Evolutionary conservation across 1,139 yeast species (phyloP).

Genomic region (Suhomyces wounanorum): DNA sequence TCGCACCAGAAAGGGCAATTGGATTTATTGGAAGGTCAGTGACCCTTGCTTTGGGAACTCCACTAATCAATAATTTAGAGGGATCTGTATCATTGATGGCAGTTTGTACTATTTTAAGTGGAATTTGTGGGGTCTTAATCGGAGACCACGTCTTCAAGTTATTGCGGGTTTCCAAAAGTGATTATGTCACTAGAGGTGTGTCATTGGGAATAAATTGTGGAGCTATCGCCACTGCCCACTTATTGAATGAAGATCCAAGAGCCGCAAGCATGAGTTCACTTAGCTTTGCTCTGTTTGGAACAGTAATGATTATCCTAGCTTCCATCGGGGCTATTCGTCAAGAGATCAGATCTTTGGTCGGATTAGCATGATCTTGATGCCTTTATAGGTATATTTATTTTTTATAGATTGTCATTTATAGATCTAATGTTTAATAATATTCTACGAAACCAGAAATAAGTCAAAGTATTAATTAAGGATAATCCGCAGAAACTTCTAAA

Average conservation of each 20-base stretch:
- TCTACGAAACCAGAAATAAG: no score
- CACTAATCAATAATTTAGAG: slow-evolving; percentile 61
- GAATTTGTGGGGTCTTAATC: slow-evolving; percentile 71
- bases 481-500: no score
- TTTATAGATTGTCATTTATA: no score
- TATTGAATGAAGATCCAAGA: slow-evolving; percentile 67
- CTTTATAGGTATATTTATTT: neutral
- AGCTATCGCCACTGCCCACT: slow-evolving; percentile 79
- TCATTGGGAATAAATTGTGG: slow-evolving; percentile 78
- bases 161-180: slow-evolving; percentile 58
- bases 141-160: slow-evolving; percentile 54
- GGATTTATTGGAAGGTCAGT: slow-evolving; percentile 82
- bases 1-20: slow-evolving; percentile 58
- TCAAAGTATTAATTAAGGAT: no score
- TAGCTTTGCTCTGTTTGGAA: slow-evolving; percentile 72
- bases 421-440: no score
- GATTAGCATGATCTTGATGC: slow-evolving; percentile 16
- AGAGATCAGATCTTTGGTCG: slow-evolving; percentile 29
- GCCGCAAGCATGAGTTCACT: slow-evolving; percentile 80
- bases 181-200: slow-evolving; percentile 75
- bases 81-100: slow-evolving; percentile 78
- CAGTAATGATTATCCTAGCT: slow-evolving; percentile 68
- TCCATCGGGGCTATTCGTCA: slow-evolving; percentile 48
- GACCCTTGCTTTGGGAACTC: slow-evolving; percentile 80
- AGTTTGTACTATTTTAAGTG: slow-evolving; percentile 75